Conservation (phyloP, 139 green algal genomes). For the Chlamydomonas sphaeroides region DNA sequence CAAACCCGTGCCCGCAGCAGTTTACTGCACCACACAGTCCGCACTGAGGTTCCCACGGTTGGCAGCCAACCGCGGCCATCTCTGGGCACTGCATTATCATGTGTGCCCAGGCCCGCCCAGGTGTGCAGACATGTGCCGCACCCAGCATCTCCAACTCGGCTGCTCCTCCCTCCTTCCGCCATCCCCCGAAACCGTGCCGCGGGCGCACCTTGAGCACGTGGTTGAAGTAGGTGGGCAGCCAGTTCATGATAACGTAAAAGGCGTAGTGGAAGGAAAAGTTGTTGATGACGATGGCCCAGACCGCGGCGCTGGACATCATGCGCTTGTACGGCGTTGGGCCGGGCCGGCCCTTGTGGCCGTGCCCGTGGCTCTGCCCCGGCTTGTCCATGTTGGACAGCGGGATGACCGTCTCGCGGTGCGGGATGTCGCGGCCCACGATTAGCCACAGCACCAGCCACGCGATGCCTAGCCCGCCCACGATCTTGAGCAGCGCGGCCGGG, state of each 20-base stretch:
- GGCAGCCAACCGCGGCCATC: no score
- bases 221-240: conserved; percentile 98
- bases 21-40: no score
- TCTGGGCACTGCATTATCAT: no score
- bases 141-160: no score
- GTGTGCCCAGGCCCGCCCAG: no score
- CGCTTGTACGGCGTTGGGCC: conserved; percentile 71
- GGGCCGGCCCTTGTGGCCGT: conserved; percentile 56
- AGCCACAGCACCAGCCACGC: conserved; percentile 86
- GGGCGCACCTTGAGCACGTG: conserved; percentile 67
- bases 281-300: conserved; percentile 96
- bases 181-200: no score
- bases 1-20: no score
- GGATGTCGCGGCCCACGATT: conserved; percentile 63
- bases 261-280: conserved; percentile 99
- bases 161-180: no score
- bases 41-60: no score
- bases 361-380: background rate
- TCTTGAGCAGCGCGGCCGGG: conserved; percentile 69
- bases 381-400: conserved; percentile 45
- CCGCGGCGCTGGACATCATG: conserved; percentile 77
- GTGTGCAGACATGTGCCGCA: no score
- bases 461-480: conserved; percentile 79
- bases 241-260: conserved; percentile 99
- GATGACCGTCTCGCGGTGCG: conserved; percentile 66